Evolutionary conservation across 306 rosid genomes (phyloP), one percentile per base, ranked within the genome.

Genomic region (Corylus americana): DNA sequence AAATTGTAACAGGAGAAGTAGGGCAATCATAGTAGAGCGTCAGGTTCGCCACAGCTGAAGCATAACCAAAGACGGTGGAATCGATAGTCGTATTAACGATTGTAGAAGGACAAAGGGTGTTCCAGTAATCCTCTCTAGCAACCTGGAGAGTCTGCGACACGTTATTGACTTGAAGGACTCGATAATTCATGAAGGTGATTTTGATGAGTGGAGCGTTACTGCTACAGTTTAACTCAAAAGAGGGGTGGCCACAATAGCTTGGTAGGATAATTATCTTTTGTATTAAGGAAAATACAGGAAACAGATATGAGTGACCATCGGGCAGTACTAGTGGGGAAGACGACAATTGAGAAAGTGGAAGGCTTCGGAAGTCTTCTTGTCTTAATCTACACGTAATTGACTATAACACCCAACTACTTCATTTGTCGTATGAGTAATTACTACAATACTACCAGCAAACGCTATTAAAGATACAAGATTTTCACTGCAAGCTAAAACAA

Each of bases 181-280:
- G 70, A 9, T 81, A 88, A 35, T 27, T 82, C 20, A 70, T 45
- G 7, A 49, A 55, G 5, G 35, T 8, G 44, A 88, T 79, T 20
- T 50, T 74, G 67, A 89, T 66, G 0, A 4, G 31, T 11, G 88
- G 84, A 4, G 18, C 71, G 55, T 74, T 81, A 4, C 55, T 75
- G 3, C 10, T 59, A 80, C 96, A 91, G 51, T 69, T 18, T 25
- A 89, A 80, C 77, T 79, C 18, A 78, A 91, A 89, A 1, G 78
- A 69, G 1, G 93, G 93, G 71, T 79, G 88, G 77, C 93, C 90
- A 73, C 93, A 87, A 58, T 86, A 81, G 1, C 51, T 29, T 7
- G 29, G 51, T 42, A 18, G 51, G 11, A 44, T 42, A 31, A 31
- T 31, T 31, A 66, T 17, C 27, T 17, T 16, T 8, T 35, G 14